Evolutionary conservation across 257 asterid species (phyloP), one percentile per base, ranked within the genome.

Genomic region (Jacaranda copaia): DNA sequence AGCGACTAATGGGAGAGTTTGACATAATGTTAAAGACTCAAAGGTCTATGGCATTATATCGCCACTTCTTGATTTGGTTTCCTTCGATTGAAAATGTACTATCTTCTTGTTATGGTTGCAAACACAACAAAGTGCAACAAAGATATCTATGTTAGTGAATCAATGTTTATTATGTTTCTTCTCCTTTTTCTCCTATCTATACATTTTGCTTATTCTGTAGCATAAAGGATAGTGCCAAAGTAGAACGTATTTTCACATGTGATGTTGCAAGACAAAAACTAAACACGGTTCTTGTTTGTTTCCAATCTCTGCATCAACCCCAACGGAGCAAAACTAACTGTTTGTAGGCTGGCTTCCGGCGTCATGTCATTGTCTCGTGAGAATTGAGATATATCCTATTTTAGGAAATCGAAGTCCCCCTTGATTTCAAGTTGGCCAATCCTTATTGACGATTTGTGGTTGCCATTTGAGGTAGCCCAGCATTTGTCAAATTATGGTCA

Each of bases 1-100:
- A 67, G 81, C 80, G 74, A 74, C 86, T 74, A 84, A 83, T 78
- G 84, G 81, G 78, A 85, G 75, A 81, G 51, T 63, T 78, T 84
- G 77, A 84, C 74, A 56, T 56, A 53, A 68, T 71, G 64, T 36
- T 38, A 59, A 20, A n/a, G n/a, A n/a, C n/a, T n/a, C n/a, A n/a
- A n/a, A 25, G 72, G 76, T 57, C 43, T 15, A 1, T 38, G 72
- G 57, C 55, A 45, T 48, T 36, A 15, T 2, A 15, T 25, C 14
- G 19, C 5, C 51, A 13, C 4, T 68, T 72, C 38, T 40, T 63
- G 53, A 75, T 35, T 51, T 32, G 7, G 18, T 19, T 66, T 56
- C 48, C 16, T 25, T 68, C 9, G 15, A 49, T 8, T 69, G 32
- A 52, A 38, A 18, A 32, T 43, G 72, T 43, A 60, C 43, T 57